Base-by-base conservation (phyloP, 2,329 filamentous ascomycete species). In the Fusarium xyrophilum region DNA sequence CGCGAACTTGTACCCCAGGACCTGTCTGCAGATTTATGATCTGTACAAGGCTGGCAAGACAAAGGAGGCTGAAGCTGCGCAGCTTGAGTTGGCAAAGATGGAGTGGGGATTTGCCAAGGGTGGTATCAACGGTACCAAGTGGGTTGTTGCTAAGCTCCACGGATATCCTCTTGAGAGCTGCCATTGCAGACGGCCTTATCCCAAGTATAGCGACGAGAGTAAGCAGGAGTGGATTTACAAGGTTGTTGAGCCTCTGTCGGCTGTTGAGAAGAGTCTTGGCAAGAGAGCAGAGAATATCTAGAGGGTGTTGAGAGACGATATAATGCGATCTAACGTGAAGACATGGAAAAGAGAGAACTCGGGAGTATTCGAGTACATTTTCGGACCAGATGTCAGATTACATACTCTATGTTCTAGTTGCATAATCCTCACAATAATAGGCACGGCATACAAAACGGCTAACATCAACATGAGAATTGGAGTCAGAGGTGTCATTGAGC, bases 61-160 rank as follows among this genome's bases (percentile, higher is more conserved):
- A 13, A 75, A 79, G 14, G 83, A 85, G 72, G 85, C 85, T 1
- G 79, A 81, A 28, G 77, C 78, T 5, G 77, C 84, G 7, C 85
- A 88, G 74, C 76, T 84, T 52, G 79, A 84, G 75, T 77, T 87
- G 38, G 83, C 82, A 10, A 77, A 82, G 70, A 80, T 82, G 60
- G 86, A 88, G 78, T 85, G 82, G 81, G 86, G 83, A 2, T 86
- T 88, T 55, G 84, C 77, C 30, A 86, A 86, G 73, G 83, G 84
- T 6, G 85, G 85, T n/a, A 86, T 88, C 73, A 87, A 87, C 69
- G 85, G 86, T 13, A 88, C 83, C 11, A 88, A 88, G 74, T 88
- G 83, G 81, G 81, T 86, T n/a, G 85, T 87, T 36, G 83, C 82
- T 38, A 83, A 86, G 72, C 74, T 83, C 28, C 77, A 78, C 21